These are phyloP conservation scores for Penicillium arizonense DNA, from an alignment of 495 filamentous ascomycete species.

Conservation along the genomic window DNA sequence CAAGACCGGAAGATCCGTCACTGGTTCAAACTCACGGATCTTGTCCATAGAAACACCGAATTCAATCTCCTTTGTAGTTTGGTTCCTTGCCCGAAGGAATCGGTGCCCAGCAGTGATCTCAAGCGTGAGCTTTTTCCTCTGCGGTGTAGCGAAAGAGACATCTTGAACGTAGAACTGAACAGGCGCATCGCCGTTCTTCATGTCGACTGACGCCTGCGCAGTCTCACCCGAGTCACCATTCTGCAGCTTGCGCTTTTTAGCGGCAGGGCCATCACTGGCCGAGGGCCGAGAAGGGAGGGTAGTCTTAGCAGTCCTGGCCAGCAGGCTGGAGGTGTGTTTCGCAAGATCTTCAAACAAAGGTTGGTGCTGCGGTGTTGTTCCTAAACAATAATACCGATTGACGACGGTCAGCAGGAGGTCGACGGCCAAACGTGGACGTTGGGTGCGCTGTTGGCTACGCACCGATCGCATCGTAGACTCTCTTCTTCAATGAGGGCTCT, in stretches of 20 bases:
- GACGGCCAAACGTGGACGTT: slow-evolving; percentile 5
- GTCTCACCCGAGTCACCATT: slow-evolving; percentile 40
- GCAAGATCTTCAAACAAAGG: slow-evolving; percentile 50
- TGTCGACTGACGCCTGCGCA: slow-evolving; percentile 41
- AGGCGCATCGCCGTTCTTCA: slow-evolving; percentile 36
- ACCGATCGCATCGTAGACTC: slow-evolving; percentile 52
- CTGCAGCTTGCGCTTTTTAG: slow-evolving; percentile 59
- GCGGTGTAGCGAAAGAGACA: slow-evolving; percentile 74
- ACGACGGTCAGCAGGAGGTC: slow-evolving; percentile 15
- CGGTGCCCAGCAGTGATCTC: slow-evolving; percentile 58
- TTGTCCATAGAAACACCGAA: slow-evolving; percentile 67
- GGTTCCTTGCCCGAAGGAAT: slow-evolving; percentile 66
- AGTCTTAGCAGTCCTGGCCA: slow-evolving; percentile 33
- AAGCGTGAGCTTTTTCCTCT: slow-evolving; percentile 87
- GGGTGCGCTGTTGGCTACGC: slow-evolving; percentile 24
- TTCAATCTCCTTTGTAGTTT: slow-evolving; percentile 63
- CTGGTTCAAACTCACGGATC: slow-evolving; percentile 60
- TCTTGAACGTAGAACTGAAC: slow-evolving; percentile 61
- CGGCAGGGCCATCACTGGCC: slow-evolving; percentile 33
- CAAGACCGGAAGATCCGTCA: not conserved
- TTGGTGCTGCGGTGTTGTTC: slow-evolving; percentile 36
- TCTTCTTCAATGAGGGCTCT: slow-evolving; percentile 42
- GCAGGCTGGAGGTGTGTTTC: slow-evolving; percentile 45
- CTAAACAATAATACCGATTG: slow-evolving; percentile 22
- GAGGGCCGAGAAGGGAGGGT: slow-evolving; percentile 23